Evolutionary conservation across 1,284 basidiomycete species (phyloP), one percentile per base, ranked within the genome.

Genomic region (Ganoderma multipileum): DNA sequence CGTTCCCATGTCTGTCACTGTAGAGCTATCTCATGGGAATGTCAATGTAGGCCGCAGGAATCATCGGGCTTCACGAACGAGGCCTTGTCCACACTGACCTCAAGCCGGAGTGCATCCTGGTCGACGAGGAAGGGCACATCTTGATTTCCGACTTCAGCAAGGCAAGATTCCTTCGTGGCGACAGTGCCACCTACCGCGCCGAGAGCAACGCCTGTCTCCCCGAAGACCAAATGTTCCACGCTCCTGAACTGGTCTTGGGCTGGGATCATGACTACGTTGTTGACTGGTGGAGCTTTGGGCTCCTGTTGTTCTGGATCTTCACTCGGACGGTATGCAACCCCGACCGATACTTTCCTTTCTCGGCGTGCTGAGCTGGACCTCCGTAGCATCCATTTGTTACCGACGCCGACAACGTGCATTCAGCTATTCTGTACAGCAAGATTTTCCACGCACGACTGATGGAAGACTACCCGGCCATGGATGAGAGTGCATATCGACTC

Each of bases 201-300:
- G 36, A 64, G 50, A n/a, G 11, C 58, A 2, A 36, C 6, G 2
- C 14, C 2, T 3, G 38, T 14, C 11, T 60, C 5, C 1, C 23
- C 47, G 59, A 60, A 3, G 47, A 64, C 1, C 55, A 79, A 57
- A 86, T 88, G 68, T 93, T 92, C 74, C 83, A 89, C 26, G 91
- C 92, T 2, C 92, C 92, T 0, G 92, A 94, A 74, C 83, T 93
- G 3, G 82, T 95, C 30, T 83, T 92, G 38, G 89, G 91, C 0
- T 88, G 91, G 83, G 82, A 87, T 14, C 92, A 94, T 75, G 89
- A 90, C 63, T 89, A 86, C 69, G 85, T 89, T 14, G 92, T 93
- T n/a, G 95, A 96, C 77, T 91, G 89, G 81, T 96, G 94, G 93
- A 86, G 88, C 1, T 89, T 95, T 68, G 95, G 94, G 0, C 86